Evolutionary conservation across 192 early-diverging fungal genomes (phyloP), one percentile per base, ranked within the genome.

Genomic region (Backusella westeae): DNA sequence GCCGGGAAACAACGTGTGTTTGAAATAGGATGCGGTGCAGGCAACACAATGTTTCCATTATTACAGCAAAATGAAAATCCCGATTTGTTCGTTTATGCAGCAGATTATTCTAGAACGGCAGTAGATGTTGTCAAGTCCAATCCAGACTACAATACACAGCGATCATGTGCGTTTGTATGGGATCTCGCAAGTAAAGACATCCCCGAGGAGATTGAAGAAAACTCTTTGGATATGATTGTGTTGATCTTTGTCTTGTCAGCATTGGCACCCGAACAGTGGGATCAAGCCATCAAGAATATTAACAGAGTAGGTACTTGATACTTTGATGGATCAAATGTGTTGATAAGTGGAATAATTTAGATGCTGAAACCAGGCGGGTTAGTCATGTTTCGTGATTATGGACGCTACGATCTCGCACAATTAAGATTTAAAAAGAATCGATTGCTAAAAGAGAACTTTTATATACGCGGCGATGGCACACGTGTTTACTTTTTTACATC

Each of bases 1-100:
- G 86, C 83, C 15, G 88, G 88, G 39, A 78, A 77, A 32, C 84
- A 89, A 76, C 81, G 72, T 7, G 88, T 99, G 6, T 90, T 95
- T 74, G 98, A 99, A 80, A 91, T 98, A 35, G 98, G 98, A 66
- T 99, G 98, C 82, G 98, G 98, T 4, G 97, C 96, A 1, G 98
- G 97, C 68, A 97, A 95, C 83, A 97, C 96, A 72, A 90, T 98
- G 75, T 99, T 96, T 84, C 98, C 98, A 3, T 76, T 99, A 8
- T 74, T 99, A 44, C 86, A 91, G 46, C 90, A 93, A 82, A 88
- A 75, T 78, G 65, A 87, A 39, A 93, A 94, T 78, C 85, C 89
- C 1, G 88, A 94, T 26, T 84, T 98, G 26, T 96, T 90, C 81
- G 89, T 96, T 35, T 96, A 97, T 83, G 96, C 94, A 3, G 93